A percentile compares a stretch with the other conserved stretches of the same genome.
Evolutionary conservation across 1,284 basidiomycete genomes (phyloP).

Genomic region (Microbotryum lychnidis-dioicae): DNA sequence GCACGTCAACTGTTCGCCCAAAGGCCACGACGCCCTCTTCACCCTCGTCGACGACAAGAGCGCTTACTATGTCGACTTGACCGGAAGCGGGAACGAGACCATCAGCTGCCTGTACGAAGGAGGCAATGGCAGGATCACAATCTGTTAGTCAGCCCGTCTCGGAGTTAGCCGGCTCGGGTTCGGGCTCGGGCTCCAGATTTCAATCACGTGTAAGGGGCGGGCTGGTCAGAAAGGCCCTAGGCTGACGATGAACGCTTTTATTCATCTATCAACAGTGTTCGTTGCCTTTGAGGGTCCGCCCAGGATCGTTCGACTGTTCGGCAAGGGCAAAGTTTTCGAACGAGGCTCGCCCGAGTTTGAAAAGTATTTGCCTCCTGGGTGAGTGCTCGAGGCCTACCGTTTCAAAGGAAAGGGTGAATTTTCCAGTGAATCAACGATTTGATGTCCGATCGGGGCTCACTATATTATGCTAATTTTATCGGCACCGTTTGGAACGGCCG

Average conservation of each 20-base stretch:
- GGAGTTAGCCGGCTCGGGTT: neutral
- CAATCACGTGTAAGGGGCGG: too few species aligned
- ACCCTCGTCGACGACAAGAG: constrained; percentile 16
- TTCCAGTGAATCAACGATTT: neutral
- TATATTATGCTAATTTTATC: neutral
- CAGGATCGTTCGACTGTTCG: constrained; percentile 29
- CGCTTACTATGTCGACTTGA: constrained; percentile 23
- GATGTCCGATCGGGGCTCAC: too few species aligned
- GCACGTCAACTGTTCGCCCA: constrained; percentile 26
- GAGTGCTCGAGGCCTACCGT: too few species aligned
- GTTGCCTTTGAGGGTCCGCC: constrained; percentile 26
- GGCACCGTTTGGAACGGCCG: constrained; percentile 8
- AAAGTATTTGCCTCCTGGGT: constrained; percentile 1
- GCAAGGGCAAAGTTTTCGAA: constrained; percentile 26
- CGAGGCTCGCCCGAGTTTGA: constrained; percentile 21
- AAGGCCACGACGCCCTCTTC: constrained; percentile 19
- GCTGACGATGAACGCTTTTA: neutral
- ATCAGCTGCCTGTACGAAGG: constrained; percentile 24
- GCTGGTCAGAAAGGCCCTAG: neutral
- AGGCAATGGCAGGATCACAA: constrained; percentile 21
- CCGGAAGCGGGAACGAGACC: constrained; percentile 29
- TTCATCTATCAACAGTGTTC: constrained; percentile 11
- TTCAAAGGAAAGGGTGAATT: too few species aligned
- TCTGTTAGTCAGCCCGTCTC: constrained; percentile 1
- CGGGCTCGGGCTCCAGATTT: too few species aligned